Evolutionary conservation across 441 rosid genomes (phyloP).

Genomic region (Gossypium trilobum): DNA sequence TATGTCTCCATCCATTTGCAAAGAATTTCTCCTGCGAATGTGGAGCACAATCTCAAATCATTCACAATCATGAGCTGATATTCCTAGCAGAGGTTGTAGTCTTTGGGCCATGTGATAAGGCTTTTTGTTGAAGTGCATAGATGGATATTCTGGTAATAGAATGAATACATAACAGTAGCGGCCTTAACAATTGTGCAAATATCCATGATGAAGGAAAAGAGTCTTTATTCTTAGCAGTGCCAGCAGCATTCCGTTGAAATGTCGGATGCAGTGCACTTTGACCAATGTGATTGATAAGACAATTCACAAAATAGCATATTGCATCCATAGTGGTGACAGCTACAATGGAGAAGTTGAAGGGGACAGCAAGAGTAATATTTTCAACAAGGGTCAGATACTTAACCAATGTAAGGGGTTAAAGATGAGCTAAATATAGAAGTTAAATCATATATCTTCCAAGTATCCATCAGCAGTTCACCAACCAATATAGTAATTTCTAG

Average conservation of each 20-base stretch:
- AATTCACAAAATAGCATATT: background rate
- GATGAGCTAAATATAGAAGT: background rate
- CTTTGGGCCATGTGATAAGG: no score
- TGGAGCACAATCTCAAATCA: background rate
- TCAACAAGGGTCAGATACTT: background rate
- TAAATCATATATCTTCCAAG: background rate
- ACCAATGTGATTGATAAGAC: background rate
- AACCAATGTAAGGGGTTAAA: background rate
- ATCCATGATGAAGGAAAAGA: background rate
- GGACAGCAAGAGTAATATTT: background rate
- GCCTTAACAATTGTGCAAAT: background rate
- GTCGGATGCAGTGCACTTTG: background rate
- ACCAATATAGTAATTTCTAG: background rate
- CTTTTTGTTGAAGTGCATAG: background rate
- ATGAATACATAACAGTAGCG: background rate
- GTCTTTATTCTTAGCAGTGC: background rate
- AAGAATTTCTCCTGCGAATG: background rate
- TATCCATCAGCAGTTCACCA: background rate
- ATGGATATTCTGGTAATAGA: background rate
- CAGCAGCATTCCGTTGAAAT: background rate
- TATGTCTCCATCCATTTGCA: background rate
- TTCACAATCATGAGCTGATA: background rate
- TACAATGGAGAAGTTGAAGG: background rate
- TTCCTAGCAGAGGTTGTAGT: background rate
- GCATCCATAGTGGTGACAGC: background rate